A percentile compares a stretch with the other conserved stretches of the same genome.
These are phyloP conservation scores for Lagerstroemia speciosa DNA, from an alignment of 345 rosid genomes.

Conservation along the genomic window DNA sequence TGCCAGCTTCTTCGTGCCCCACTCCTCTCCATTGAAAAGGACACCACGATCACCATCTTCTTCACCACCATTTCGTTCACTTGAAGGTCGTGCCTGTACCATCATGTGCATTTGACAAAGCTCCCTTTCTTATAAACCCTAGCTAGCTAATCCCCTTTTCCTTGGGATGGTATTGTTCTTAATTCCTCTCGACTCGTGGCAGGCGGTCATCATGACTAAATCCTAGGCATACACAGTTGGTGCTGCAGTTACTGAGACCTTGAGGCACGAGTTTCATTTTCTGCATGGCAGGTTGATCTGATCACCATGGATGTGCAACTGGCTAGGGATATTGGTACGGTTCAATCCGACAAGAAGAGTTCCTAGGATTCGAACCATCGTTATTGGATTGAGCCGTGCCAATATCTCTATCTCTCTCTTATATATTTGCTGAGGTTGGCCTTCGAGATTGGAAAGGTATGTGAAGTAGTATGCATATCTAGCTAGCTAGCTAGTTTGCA, in stretches of 20 bases:
- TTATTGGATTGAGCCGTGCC: constrained; percentile 98
- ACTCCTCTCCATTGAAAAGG: background rate
- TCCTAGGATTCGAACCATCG: constrained; percentile 26
- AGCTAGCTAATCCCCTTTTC: too few species aligned
- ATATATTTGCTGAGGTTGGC: too few species aligned
- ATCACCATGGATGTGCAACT: background rate
- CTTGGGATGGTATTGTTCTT: background rate
- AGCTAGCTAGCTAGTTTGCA: too few species aligned
- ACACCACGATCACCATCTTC: background rate
- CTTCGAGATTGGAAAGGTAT: too few species aligned
- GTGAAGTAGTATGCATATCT: too few species aligned
- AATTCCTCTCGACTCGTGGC: background rate
- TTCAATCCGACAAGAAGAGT: constrained; percentile 48
- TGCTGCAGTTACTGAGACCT: too few species aligned
- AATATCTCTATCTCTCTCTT: constrained; percentile 50
- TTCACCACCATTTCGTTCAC: background rate
- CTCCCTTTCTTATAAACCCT: background rate
- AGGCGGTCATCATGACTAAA: too few species aligned
- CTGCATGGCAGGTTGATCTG: background rate
- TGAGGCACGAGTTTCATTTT: too few species aligned
- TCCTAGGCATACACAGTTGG: too few species aligned
- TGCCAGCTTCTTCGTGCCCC: constrained; percentile 20
- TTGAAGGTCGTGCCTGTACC: background rate
- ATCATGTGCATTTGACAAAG: background rate
- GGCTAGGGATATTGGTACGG: constrained; percentile 80